Evolutionary conservation across 495 filamentous ascomycete genomes (phyloP).

Genomic region (Penicillium cataractarum): DNA sequence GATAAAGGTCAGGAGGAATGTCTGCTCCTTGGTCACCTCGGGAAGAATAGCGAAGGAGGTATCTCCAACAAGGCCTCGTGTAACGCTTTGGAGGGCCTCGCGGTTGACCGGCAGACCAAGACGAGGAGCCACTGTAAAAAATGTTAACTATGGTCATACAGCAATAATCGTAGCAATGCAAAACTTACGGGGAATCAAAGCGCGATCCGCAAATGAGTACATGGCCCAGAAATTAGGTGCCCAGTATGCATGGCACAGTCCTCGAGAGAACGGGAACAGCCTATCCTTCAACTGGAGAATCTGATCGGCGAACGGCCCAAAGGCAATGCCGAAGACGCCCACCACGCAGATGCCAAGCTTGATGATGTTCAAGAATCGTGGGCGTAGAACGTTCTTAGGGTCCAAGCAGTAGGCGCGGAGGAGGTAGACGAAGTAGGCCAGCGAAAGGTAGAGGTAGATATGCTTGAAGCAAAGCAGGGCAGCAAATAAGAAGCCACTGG

Average conservation of each 20-base stretch:
- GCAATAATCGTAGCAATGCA: neutral
- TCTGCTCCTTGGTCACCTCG: slow-evolving; percentile 75
- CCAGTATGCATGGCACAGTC: slow-evolving; percentile 97
- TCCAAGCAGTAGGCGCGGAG: slow-evolving; percentile 88
- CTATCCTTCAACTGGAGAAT: slow-evolving; percentile 83
- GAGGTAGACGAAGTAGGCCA: slow-evolving; percentile 94
- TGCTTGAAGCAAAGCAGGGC: slow-evolving; percentile 90
- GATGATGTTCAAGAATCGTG: slow-evolving; percentile 74
- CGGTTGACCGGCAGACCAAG: slow-evolving; percentile 72
- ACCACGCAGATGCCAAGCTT: slow-evolving; percentile 79
- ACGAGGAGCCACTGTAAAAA: slow-evolving; percentile 69
- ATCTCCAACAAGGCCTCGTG: slow-evolving; percentile 91
- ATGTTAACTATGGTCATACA: slow-evolving; percentile 27
- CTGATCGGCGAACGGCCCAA: slow-evolving; percentile 89
- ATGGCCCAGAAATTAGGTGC: slow-evolving; percentile 97
- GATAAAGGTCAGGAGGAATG: slow-evolving; percentile 79
- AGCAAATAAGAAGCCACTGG: slow-evolving; percentile 82
- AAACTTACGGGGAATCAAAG: slow-evolving; percentile 74
- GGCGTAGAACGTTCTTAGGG: slow-evolving; percentile 71
- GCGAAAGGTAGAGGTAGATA: slow-evolving; percentile 95
- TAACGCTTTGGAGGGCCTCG: slow-evolving; percentile 82
- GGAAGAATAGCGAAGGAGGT: slow-evolving; percentile 93
- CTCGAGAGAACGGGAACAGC: slow-evolving; percentile 91
- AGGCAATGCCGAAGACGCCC: slow-evolving; percentile 77
- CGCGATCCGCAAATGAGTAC: slow-evolving; percentile 87